A percentile compares a stretch with the other conserved stretches of the same genome.
These are phyloP conservation scores for Bryoglossum gracile DNA, from an alignment of 495 filamentous ascomycete genomes.

Conservation along the genomic window DNA sequence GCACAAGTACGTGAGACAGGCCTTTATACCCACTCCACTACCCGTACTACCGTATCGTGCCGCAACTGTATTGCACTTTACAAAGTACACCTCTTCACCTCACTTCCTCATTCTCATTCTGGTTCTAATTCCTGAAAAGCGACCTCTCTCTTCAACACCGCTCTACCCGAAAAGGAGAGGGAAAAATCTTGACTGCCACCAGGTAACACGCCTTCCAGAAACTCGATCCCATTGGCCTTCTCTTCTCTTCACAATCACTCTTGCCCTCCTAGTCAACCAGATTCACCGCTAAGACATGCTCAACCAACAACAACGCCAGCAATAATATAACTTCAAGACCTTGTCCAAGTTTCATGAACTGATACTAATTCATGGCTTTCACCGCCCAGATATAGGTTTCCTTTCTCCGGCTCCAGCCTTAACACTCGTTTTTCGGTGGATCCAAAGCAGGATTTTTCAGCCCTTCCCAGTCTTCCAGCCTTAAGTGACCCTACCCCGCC, in stretches of 20 bases:
- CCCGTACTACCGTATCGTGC: background rate
- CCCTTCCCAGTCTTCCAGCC: background rate
- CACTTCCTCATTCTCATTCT: background rate
- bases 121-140: too few relatives aligned
- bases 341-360: background rate
- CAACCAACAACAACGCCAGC: background rate
- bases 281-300: constrained; percentile 9
- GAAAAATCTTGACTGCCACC: background rate
- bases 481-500: background rate
- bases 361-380: constrained; percentile 9
- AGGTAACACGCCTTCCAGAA: background rate
- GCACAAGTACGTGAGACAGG: constrained; percentile 7
- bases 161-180: too few relatives aligned
- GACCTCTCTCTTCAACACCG: background rate
- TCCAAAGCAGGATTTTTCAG: background rate
- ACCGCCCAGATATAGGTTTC: background rate
- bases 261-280: background rate
- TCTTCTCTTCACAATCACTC: background rate
- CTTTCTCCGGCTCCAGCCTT: background rate
- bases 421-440: background rate
- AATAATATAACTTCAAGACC: background rate
- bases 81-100: background rate
- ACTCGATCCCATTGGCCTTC: background rate
- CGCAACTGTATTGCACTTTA: too few relatives aligned
- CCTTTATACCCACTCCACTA: background rate